Conservation (phyloP, 1,139 yeast species). For the Candida frijolesensis region DNA sequence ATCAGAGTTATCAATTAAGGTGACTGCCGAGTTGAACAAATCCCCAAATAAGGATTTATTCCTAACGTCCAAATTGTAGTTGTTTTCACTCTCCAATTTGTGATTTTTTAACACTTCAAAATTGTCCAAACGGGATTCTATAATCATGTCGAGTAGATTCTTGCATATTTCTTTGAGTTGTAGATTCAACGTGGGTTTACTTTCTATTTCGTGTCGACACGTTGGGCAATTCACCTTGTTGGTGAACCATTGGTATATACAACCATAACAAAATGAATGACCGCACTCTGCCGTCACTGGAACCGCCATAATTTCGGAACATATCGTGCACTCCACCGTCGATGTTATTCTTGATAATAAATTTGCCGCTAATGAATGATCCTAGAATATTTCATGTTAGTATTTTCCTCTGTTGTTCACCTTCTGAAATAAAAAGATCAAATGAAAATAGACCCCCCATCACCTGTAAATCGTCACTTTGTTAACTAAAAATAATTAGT, state of each 20-base stretch:
- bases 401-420: neutral
- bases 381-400: constrained; percentile 9
- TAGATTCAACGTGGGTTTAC: constrained; percentile 48
- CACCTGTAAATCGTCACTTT: neutral
- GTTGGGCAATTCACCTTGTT: constrained; percentile 55
- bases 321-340: constrained; percentile 43
- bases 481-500: neutral
- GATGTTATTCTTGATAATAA: constrained; percentile 26
- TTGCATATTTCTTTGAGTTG: constrained; percentile 41
- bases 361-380: constrained; percentile 16
- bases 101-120: constrained; percentile 24
- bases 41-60: constrained; percentile 46
- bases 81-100: constrained; percentile 25
- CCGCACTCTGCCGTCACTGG: constrained; percentile 48
- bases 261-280: constrained; percentile 49
- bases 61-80: constrained; percentile 42
- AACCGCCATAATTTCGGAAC: constrained; percentile 48
- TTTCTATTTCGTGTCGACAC: constrained; percentile 47
- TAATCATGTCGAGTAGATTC: constrained; percentile 30
- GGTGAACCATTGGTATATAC: constrained; percentile 54
- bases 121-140: constrained; percentile 24
- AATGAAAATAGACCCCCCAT: neutral
- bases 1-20: constrained; percentile 64
- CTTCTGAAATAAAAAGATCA: neutral
- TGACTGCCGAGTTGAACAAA: constrained; percentile 47